phyloP scores from a whole-genome alignment of 345 rosid genomes.

The Eucalyptus rudis region DNA sequence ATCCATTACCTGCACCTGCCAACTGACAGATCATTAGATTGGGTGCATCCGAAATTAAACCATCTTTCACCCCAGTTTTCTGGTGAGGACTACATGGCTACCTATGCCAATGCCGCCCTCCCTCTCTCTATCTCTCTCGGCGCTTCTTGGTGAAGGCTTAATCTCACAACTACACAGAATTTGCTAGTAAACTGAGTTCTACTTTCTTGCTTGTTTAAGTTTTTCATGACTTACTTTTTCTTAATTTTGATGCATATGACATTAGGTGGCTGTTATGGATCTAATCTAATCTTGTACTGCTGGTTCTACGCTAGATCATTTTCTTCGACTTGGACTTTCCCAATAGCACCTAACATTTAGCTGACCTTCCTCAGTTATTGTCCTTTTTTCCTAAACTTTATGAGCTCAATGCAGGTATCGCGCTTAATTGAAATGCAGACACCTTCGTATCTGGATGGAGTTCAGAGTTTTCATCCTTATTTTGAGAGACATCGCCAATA shows the following conservation, averaged over 20 bases:
- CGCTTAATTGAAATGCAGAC: slow-evolving; percentile 92
- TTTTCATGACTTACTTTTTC: neutral
- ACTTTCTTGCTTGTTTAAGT: neutral
- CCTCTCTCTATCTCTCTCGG: neutral
- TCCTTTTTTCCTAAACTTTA: neutral
- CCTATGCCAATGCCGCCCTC: neutral
- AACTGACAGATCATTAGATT: neutral
- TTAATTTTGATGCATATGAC: neutral
- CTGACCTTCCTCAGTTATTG: neutral
- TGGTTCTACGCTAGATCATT: neutral
- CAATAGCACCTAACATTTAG: neutral
- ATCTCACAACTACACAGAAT: neutral
- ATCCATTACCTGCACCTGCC: neutral
- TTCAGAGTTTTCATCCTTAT: slow-evolving; percentile 53
- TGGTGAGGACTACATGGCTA: neutral
- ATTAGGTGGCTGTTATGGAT: neutral
- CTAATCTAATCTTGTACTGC: neutral
- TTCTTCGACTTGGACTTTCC: neutral
- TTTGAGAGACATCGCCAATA: slow-evolving; percentile 19
- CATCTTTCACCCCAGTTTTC: neutral
- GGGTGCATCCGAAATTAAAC: neutral
- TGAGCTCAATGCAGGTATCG: neutral
- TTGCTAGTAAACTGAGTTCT: neutral
- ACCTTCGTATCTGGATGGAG: slow-evolving; percentile 66
- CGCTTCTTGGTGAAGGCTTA: neutral